Base-by-base conservation (phyloP, 1,284 basidiomycete genomes). In the Ceratobasidium sp. region DNA sequence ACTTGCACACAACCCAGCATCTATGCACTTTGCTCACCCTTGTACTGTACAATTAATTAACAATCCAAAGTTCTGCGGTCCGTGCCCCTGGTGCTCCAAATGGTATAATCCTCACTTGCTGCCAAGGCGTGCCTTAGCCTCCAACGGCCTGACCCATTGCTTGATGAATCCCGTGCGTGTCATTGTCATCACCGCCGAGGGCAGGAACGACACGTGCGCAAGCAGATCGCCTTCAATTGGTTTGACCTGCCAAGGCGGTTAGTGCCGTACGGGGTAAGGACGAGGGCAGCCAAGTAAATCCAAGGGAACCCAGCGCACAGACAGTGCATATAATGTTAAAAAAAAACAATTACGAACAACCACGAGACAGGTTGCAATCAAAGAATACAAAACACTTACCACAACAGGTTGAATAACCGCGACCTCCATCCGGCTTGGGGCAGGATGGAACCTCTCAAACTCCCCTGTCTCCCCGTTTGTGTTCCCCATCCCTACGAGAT, bases 381-480 rank as follows among this genome's bases (percentile, higher is more conserved):
- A 45, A 20, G 12, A 69, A 49, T 73, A 17, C 75, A 69, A 0
- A 77, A 75, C 4, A 83, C 90, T 74, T 76, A 94, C 92, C 73
- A 96, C 81, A 40, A 96, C 92, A 29, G 95, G 95, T 76, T 97
- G 95, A 2, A 97, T 87, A 31, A 93, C 86, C 3, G 94, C 91
- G 6, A 96, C 89, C 74, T 97, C 94, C 72, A 91, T 93, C 29
- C 93, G 83, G 1, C 93, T 92, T 1, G 93, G 93, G 1, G 95
- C 90, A 15, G 92, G 86, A 75, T 97, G 95, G 75, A 89, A 94
- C 27, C 58, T n/a, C 32, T 53, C 68, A 17, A 53, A 32, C 10
- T 67, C 52, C 2, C 32, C 53, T 7, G 38, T 40, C 17, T 40
- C 45, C n/a, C n/a, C n/a, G n/a, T 10, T 8, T 12, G 10, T 12